Conservation (phyloP, 164 flowering plant genomes). For the Vitis rupestris region DNA sequence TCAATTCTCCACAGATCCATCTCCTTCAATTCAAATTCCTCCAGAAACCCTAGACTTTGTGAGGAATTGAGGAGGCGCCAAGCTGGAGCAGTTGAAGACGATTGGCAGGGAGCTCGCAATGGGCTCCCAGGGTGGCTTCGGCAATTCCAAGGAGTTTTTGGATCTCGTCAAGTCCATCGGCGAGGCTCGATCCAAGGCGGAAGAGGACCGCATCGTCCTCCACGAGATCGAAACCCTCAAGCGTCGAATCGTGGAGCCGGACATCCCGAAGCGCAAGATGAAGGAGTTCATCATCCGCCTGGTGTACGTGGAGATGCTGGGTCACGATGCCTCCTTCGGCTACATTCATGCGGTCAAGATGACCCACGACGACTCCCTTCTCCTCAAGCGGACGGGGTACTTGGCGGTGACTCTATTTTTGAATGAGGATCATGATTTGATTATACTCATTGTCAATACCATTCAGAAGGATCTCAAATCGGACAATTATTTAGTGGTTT, state of each 20-base stretch:
- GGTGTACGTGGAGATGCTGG: constrained; percentile 93
- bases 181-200: constrained; percentile 94
- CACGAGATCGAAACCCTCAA: constrained; percentile 88
- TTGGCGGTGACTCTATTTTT: constrained; percentile 89
- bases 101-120: constrained; percentile 98
- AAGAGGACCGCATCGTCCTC: constrained; percentile 90
- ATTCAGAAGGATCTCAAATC: constrained; percentile 95
- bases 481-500: constrained; percentile 85
- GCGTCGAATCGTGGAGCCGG: constrained; percentile 70
- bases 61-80: neutral
- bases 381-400: constrained; percentile 85
- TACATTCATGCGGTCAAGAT: constrained; percentile 98
- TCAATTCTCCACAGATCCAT: too few species aligned
- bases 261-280: constrained; percentile 87
- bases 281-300: constrained; percentile 94
- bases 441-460: constrained; percentile 91
- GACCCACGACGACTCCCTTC: constrained; percentile 82
- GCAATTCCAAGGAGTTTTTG: constrained; percentile 89
- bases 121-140: constrained; percentile 92
- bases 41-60: too few species aligned
- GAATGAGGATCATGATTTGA: constrained; percentile 90
- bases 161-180: constrained; percentile 97
- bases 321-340: constrained; percentile 97
- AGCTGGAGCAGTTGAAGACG: constrained; percentile 91
- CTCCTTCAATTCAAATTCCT: too few species aligned